phyloP scores from a whole-genome alignment of 192 early-diverging fungal genomes.

The Mortierella alpina region DNA sequence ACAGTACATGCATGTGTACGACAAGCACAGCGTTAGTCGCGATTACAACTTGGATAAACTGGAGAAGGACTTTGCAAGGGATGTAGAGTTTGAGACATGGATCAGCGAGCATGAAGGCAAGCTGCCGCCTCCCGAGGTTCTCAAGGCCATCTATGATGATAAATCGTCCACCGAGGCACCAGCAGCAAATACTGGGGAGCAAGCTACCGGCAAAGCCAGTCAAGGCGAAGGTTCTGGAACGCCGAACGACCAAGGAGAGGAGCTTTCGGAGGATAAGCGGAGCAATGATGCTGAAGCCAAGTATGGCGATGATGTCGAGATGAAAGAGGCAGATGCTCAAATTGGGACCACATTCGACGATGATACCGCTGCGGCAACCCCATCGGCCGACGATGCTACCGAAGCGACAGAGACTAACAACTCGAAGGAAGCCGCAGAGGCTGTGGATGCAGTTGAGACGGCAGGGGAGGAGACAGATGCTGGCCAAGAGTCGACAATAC shows the following conservation, averaged over 20 bases:
- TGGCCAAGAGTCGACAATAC: no score
- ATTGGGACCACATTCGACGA: neutral
- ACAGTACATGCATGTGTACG: slow-evolving; percentile 61
- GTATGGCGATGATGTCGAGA: neutral
- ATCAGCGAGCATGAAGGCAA: slow-evolving; percentile 27
- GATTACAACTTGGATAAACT: slow-evolving; percentile 34
- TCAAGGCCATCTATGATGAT: neutral
- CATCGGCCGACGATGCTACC: no score
- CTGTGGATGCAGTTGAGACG: no score
- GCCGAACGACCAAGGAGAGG: neutral
- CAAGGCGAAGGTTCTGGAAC: neutral
- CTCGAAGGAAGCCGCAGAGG: no score
- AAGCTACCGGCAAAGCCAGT: neutral
- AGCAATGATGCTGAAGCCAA: neutral
- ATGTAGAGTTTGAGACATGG: slow-evolving; percentile 21
- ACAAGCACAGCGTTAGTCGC: slow-evolving; percentile 17
- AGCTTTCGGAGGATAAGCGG: neutral
- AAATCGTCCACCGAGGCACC: neutral
- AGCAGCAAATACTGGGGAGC: neutral
- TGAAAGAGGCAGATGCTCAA: neutral
- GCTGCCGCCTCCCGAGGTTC: neutral
- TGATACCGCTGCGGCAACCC: no score
- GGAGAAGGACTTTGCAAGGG: slow-evolving; percentile 22
- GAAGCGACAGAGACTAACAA: no score
- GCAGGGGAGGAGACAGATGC: no score